Evolutionary conservation across 2,329 filamentous ascomycete genomes (phyloP), one percentile per base, ranked within the genome.

Genomic region (Paraphaeosphaeria minitans): DNA sequence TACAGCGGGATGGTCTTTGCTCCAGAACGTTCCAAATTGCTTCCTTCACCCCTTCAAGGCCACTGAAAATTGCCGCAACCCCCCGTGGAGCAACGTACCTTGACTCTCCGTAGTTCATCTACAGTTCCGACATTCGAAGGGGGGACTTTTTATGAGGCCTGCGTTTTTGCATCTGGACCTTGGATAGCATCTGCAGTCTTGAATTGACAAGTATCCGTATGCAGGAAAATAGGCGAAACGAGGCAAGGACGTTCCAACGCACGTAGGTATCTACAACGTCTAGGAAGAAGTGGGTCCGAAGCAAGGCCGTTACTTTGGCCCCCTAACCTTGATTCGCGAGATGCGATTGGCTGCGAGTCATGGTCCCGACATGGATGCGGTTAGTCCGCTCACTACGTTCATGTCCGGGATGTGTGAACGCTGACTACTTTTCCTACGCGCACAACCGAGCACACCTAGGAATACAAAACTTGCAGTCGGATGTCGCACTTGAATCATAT

Each of bases 121-220:
- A 67, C 83, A 85, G 63, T 84, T 85, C 3, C 77, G 77, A 62
- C 83, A 85, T 2, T 83, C 83, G n/a, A 8, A 72, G 66, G 19
- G 81, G 76, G 4, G 82, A 85, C 63, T 85, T 84, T 33, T 75
- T 80, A 58, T 85, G 82, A 45, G 65, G 14, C 19, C 31, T 55
- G 4, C 53, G 53, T 31, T 31, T 53, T 12, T 37, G 35, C 16
- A 8, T 27, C 31, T 21, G 19, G 7, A n/a, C 16, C 14, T 39
- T 16, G 16, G 37, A 9, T 39, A 16, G n/a, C 37, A 39, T 39
- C 37, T 39, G 37, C 37, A 39, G 16, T 39, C 37, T 21, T 43
- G 10, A 19, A 43, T 22, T 22, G 19, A n/a, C 39, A 12, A 43
- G 41, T 9, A 7, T 3, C 41, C 41, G 41, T 22, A 43, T 43